Base-by-base conservation (phyloP, 2,329 filamentous ascomycete species). In the Dothiorella sarmentorum region DNA sequence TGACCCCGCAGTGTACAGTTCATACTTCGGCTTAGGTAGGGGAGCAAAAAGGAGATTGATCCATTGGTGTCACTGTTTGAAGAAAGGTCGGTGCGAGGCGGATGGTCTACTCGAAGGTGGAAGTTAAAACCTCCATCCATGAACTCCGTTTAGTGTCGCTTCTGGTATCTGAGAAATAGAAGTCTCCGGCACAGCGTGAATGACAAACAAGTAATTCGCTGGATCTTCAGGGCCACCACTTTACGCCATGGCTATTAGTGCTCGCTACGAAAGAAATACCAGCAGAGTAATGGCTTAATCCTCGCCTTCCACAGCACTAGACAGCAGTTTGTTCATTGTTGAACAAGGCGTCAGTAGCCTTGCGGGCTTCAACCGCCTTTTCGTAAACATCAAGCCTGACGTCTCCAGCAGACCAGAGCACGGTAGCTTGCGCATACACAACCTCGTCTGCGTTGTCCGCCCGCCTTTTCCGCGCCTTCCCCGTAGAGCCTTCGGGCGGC, bases 391-490 rank as follows among this genome's bases (percentile, higher is more conserved):
- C 80, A 57, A 96, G 67, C 61, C 89, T 82, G 62, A 97, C 71
- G 4, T 87, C 82, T 1, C 88, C 89, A 11, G 91, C 86, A 37
- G 85, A 80, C 86, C 92, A 96, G 3, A 96, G 71, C 66, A 91
- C 77, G 44, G 94, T 71, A 1, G 90, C 91, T 68, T 96, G 90
- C 17, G 96, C 77, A 59, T 75, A 68, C 26, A 80, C 72, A 56
- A 62, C 62, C 15, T 35, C 24, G 7, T n/a, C 24, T 22, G 22
- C 17, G 26, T 47, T 22, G 7, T 22, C 20, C 6, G 63, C 63
- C 7, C 55, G 59, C 61, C 27, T 67, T 63, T 29, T 65, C 49
- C 69, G 66, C 37, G 35, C 33, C 5, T 15, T 18, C 26, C 15
- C 5, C 7, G 18, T 40, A 4, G 49, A 18, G 33, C n/a, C 3